These are phyloP conservation scores for Syzygium aqueum DNA, from an alignment of 345 rosid species.

Conservation along the genomic window DNA sequence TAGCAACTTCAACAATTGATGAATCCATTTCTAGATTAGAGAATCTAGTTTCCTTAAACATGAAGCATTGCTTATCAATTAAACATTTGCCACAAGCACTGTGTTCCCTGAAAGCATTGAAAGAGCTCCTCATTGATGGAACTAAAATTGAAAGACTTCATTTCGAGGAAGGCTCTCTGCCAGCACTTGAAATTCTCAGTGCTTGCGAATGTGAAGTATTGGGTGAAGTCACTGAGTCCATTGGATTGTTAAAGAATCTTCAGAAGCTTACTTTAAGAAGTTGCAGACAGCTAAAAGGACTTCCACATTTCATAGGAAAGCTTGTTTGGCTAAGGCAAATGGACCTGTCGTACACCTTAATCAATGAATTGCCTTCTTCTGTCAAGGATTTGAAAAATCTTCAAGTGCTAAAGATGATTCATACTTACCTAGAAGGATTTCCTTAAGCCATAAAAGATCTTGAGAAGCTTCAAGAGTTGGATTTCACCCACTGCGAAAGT, in stretches of 20 bases:
- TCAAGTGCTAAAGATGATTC: not conserved
- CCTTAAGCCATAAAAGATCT: not conserved
- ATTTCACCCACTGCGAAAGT: not conserved
- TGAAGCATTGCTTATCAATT: not conserved
- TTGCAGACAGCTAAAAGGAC: rapidly evolving
- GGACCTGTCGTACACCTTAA: not conserved
- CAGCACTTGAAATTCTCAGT: not conserved
- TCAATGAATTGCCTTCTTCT: not conserved
- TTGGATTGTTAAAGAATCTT: rapidly evolving
- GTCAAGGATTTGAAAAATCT: not conserved
- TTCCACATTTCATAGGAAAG: not conserved
- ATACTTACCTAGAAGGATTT: not conserved
- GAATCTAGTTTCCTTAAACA: not conserved
- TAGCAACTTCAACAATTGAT: too few relatives aligned
- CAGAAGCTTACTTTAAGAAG: rapidly evolving
- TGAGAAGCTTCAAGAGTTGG: not conserved
- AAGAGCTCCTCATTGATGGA: not conserved
- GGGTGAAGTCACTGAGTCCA: not conserved
- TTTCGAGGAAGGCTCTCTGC: rapidly evolving
- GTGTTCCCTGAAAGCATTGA: not conserved
- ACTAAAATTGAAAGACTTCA: rapidly evolving
- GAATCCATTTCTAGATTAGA: not conserved
- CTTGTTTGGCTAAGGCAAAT: rapidly evolving
- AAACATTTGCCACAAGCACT: not conserved
- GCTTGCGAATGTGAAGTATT: rapidly evolving